Evolutionary conservation across 306 rosid genomes (phyloP).

Genomic region (Acacia melanoxylon): DNA sequence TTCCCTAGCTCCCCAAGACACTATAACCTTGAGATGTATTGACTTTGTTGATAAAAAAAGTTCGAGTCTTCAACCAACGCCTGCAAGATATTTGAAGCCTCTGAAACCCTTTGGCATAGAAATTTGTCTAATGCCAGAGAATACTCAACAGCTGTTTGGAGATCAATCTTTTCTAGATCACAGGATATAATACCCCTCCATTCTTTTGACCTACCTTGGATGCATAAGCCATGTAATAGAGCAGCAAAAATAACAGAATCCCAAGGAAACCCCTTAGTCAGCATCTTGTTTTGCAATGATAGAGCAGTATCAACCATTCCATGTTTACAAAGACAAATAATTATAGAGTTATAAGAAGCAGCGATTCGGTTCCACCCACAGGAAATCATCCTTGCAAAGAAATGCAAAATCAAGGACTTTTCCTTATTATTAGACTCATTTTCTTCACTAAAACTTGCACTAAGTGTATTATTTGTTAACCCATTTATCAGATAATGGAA

Average conservation of each 20-base stretch:
- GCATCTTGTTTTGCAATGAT: constrained; percentile 57
- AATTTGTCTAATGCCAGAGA: constrained; percentile 58
- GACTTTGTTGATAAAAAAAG: constrained; percentile 35
- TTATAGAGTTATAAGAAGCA: constrained; percentile 71
- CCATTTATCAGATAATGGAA: constrained; percentile 78
- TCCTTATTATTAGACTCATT: constrained; percentile 29
- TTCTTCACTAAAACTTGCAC: constrained; percentile 24
- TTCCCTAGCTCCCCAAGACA: constrained; percentile 29
- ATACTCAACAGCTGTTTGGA: constrained; percentile 60
- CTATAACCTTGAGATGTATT: constrained; percentile 32
- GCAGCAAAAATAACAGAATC: constrained; percentile 65
- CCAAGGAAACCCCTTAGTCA: constrained; percentile 45
- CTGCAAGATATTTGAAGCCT: constrained; percentile 64
- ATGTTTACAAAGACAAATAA: constrained; percentile 65
- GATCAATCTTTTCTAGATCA: constrained; percentile 45
- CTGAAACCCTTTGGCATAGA: constrained; percentile 54
- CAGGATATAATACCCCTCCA: constrained; percentile 60
- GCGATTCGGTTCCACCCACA: constrained; percentile 58
- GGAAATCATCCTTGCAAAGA: constrained; percentile 57
- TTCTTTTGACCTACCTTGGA: constrained; percentile 62
- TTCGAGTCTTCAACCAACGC: constrained; percentile 48
- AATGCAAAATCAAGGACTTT: constrained; percentile 52
- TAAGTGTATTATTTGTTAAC: constrained; percentile 42
- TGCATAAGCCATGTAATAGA: constrained; percentile 69
- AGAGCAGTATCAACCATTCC: constrained; percentile 71